phyloP scores from a whole-genome alignment of 78 protist species.

The Fonticula alba region DNA sequence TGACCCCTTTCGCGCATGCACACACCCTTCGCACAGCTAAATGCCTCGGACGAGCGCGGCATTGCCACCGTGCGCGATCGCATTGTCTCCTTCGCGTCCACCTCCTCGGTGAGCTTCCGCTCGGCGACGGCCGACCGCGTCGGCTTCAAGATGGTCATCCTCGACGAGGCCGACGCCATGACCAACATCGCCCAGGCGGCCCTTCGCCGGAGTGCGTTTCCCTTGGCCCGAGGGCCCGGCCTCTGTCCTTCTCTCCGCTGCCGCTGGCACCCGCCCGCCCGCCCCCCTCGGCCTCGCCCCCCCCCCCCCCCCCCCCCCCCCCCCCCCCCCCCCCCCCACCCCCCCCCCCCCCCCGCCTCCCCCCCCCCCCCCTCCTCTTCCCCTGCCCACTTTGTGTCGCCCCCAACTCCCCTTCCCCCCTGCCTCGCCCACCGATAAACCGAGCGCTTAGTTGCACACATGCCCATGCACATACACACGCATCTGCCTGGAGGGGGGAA shows the following conservation, averaged over 20 bases:
- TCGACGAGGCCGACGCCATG: slow-evolving; percentile 92
- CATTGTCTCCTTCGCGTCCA: slow-evolving; percentile 79
- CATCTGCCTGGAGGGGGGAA: too few relatives aligned
- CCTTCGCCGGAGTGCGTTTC: slow-evolving; percentile 50
- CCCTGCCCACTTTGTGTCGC: too few relatives aligned
- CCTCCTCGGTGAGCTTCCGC: slow-evolving; percentile 43
- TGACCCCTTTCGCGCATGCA: not conserved
- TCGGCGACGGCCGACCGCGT: slow-evolving; percentile 76
- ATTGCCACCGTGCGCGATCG: slow-evolving; percentile 70
- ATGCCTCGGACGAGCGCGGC: slow-evolving; percentile 96
- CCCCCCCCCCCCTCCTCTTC: too few relatives aligned
- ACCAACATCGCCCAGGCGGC: slow-evolving; percentile 76
- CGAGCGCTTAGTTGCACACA: too few relatives aligned
- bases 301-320: too few relatives aligned
- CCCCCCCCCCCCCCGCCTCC: too few relatives aligned
- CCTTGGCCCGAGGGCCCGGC: not conserved
- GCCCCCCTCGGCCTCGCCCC: not conserved
- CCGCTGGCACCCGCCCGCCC: not conserved
- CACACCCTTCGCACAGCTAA: slow-evolving; percentile 30
- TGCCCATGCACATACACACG: too few relatives aligned
- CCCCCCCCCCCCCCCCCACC: too few relatives aligned
- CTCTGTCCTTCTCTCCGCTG: not conserved
- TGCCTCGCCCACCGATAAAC: too few relatives aligned
- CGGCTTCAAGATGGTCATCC: slow-evolving; percentile 63
- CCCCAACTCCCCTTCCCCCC: too few relatives aligned